phyloP scores from a whole-genome alignment of 2,329 filamentous ascomycete species.

The Venturia effusa region DNA sequence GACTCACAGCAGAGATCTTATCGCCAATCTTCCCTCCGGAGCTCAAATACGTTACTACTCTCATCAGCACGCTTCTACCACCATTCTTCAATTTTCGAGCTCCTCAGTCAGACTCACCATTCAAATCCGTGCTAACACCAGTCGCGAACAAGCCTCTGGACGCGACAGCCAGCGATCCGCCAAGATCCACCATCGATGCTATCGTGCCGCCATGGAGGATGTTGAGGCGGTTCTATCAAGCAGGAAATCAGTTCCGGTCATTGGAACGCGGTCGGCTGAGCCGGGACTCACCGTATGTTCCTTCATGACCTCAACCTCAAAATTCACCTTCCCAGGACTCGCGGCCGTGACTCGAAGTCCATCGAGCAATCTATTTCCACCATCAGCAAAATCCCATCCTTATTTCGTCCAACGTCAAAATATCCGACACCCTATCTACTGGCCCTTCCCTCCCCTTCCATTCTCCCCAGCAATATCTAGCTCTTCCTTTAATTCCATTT shows the following conservation, averaged over 20 bases:
- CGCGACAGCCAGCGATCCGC: constrained; percentile 55
- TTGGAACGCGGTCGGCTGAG: too few species aligned
- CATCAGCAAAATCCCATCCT: not conserved
- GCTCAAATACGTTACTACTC: constrained; percentile 49
- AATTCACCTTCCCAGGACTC: constrained; percentile 56
- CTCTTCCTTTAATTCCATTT: too few species aligned
- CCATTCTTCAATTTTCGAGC: constrained; percentile 1
- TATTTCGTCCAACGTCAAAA: too few species aligned
- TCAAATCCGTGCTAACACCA: constrained; percentile 56
- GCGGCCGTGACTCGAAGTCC: constrained; percentile 49
- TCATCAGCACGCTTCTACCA: not conserved
- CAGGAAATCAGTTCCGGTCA: too few species aligned
- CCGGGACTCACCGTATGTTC: constrained; percentile 53
- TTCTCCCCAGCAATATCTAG: too few species aligned
- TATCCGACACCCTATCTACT: too few species aligned
- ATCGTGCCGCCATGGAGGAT: constrained; percentile 72
- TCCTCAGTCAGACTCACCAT: constrained; percentile 28
- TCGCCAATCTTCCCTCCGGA: constrained; percentile 55
- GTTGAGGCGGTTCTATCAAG: constrained; percentile 56
- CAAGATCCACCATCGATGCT: constrained; percentile 62
- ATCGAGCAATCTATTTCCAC: constrained; percentile 28
- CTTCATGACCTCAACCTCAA: constrained; percentile 63
- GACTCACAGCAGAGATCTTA: constrained; percentile 40
- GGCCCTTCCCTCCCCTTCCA: too few species aligned
- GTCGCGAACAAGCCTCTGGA: constrained; percentile 55